Percentiles rank a stretch among this genome's conserved stretches.
These are phyloP conservation scores for Apium graveolens DNA, from an alignment of 129 eudicot genomes.

Conservation along the genomic window DNA sequence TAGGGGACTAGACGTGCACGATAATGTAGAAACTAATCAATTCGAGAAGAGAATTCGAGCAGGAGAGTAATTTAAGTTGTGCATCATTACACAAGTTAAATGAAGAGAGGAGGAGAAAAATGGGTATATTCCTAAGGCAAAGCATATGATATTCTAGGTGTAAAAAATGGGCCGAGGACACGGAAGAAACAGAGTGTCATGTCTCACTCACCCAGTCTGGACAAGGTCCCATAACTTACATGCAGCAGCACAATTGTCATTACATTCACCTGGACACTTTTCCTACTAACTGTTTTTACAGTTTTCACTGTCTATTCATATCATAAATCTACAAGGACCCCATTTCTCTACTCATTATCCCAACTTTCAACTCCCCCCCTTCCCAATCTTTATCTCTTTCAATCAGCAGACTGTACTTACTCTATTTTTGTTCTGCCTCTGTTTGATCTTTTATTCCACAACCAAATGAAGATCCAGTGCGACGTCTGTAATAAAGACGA, in stretches of 20 bases:
- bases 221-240: slow-evolving; percentile 4
- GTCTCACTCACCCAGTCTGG: background rate
- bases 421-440: background rate
- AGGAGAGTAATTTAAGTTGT: background rate
- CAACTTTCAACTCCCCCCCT: slow-evolving; percentile 11
- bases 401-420: background rate
- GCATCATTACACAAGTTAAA: background rate
- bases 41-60: background rate
- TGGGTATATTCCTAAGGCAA: background rate
- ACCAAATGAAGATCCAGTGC: slow-evolving; percentile 82
- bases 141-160: background rate
- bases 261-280: background rate
- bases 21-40: background rate
- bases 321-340: slow-evolving; percentile 2
- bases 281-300: background rate
- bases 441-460: background rate
- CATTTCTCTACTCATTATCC: background rate
- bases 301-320: background rate
- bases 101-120: background rate
- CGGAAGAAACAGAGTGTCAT: background rate
- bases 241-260: slow-evolving; percentile 2
- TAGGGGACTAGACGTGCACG: background rate
- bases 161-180: background rate
- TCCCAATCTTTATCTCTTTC: slow-evolving; percentile 8
- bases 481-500: slow-evolving; percentile 68